A percentile compares a stretch with the other conserved stretches of the same genome.
phyloP scores from a whole-genome alignment of 805 yeast species.

The Candida nonsorbophila region DNA sequence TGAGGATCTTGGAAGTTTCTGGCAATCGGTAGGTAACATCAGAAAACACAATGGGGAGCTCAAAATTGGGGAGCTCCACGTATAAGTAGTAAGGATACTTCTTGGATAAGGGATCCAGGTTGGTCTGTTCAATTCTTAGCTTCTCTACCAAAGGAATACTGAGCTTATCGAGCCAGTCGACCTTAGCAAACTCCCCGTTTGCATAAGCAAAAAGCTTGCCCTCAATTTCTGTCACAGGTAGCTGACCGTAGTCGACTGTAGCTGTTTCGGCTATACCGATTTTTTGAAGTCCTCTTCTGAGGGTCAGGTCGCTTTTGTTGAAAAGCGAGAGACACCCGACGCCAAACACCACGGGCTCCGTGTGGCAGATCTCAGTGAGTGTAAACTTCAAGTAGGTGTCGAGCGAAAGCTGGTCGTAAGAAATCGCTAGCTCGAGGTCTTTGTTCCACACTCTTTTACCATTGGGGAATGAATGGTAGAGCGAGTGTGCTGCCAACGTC shows the following conservation, averaged over 20 bases:
- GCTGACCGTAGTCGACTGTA: conserved; percentile 12
- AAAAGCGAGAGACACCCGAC: conserved; percentile 56
- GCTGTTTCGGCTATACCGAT: conserved; percentile 22
- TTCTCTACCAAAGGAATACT: conserved; percentile 8
- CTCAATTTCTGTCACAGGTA: conserved; percentile 36
- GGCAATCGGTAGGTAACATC: conserved; percentile 19
- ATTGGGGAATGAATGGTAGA: conserved; percentile 25
- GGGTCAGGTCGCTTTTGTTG: conserved; percentile 44
- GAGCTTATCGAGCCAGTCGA: conserved; percentile 72
- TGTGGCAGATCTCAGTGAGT: conserved; percentile 64
- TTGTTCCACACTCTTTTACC: conserved; percentile 58
- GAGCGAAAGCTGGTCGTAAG: conserved; percentile 64
- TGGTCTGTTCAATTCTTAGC: conserved; percentile 1
- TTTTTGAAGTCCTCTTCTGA: conserved; percentile 69
- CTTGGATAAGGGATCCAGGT: too few relatives aligned
- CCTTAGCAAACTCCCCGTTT: conserved; percentile 54
- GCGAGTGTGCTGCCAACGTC: conserved; percentile 29
- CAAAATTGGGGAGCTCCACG: conserved; percentile 39
- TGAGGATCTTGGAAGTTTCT: conserved; percentile 5
- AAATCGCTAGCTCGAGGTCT: conserved; percentile 69
- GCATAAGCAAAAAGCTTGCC: conserved; percentile 56
- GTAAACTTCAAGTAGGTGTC: conserved; percentile 55
- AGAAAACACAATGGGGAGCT: conserved; percentile 37
- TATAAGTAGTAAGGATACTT: conserved; percentile 19
- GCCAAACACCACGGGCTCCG: conserved; percentile 52